Evolutionary conservation across 1,284 basidiomycete genomes (phyloP).

Genomic region (Caloboletus inedulis): DNA sequence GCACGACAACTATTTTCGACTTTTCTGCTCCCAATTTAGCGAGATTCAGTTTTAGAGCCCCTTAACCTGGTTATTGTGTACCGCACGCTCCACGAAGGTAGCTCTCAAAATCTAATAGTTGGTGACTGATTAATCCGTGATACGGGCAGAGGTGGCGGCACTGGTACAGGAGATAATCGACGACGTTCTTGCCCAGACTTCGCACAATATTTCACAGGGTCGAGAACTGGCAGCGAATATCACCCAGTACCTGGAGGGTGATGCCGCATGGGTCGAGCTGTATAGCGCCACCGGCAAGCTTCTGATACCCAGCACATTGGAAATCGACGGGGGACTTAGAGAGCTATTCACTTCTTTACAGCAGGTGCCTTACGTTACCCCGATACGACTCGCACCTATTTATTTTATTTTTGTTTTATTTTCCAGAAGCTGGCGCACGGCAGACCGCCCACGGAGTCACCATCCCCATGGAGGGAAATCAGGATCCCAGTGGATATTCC

Average conservation of each 20-base stretch:
- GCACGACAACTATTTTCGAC: conserved; percentile 1
- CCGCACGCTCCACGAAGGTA: conserved; percentile 74
- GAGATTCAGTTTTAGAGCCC: conserved; percentile 53
- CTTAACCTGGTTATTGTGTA: conserved; percentile 64
- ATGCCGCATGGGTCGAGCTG: conserved; percentile 62
- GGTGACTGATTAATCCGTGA: conserved; percentile 1
- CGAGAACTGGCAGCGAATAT: conserved; percentile 46
- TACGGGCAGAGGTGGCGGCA: conserved; percentile 54
- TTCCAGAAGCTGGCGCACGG: conserved; percentile 24
- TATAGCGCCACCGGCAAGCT: conserved; percentile 70
- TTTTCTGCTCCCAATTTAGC: conserved; percentile 7
- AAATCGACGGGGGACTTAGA: conserved; percentile 37
- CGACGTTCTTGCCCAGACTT: conserved; percentile 36
- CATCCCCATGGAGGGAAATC: conserved; percentile 58
- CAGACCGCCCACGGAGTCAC: conserved; percentile 9
- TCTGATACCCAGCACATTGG: conserved; percentile 44
- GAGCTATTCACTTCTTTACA: conserved; percentile 39
- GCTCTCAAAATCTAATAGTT: conserved; percentile 3
- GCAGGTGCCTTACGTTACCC: conserved; percentile 34
- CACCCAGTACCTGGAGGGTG: conserved; percentile 57
- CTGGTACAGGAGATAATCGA: conserved; percentile 53
- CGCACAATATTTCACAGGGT: conserved; percentile 27
- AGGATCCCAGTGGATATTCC: conserved; percentile 81
- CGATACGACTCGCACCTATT: neutral
- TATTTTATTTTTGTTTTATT: conserved; percentile 1